These are phyloP conservation scores for Picochlorum sp. DNA, from an alignment of 139 green algal species.

Conservation along the genomic window DNA sequence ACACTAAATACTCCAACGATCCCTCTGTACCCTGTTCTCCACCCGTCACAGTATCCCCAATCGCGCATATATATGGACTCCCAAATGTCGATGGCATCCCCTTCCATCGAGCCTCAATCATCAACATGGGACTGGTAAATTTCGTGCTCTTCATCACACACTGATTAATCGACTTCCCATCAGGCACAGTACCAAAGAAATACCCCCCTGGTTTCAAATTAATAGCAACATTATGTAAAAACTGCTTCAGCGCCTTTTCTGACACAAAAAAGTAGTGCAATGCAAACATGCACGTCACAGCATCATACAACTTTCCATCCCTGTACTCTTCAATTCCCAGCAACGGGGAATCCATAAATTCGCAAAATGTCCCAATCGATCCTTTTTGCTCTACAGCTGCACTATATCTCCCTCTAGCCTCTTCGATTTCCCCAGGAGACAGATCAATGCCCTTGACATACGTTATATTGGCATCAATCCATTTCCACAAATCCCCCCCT, in stretches of 20 bases:
- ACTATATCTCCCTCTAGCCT: constrained; percentile 47
- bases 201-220: constrained; percentile 75
- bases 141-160: constrained; percentile 10
- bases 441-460: constrained; percentile 81
- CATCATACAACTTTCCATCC: constrained; percentile 44
- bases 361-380: constrained; percentile 14
- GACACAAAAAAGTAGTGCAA: constrained; percentile 89
- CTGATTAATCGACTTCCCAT: constrained; percentile 56
- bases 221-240: constrained; percentile 72
- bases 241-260: constrained; percentile 50
- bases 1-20: constrained; percentile 76
- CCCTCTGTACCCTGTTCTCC: constrained; percentile 43
- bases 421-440: constrained; percentile 64
- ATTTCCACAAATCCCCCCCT: constrained; percentile 85
- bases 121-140: constrained; percentile 44
- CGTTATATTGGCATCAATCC: constrained; percentile 52
- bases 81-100: constrained; percentile 43
- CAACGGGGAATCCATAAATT: constrained; percentile 33
- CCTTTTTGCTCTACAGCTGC: neutral
- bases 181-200: constrained; percentile 75
- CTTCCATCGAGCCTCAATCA: constrained; percentile 54
- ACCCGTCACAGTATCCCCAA: constrained; percentile 72
- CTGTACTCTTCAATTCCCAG: constrained; percentile 35
- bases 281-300: constrained; percentile 89
- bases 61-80: constrained; percentile 57